phyloP scores from a whole-genome alignment of 768 basidiomycete species.

The Chlorophyllum brunneum region DNA sequence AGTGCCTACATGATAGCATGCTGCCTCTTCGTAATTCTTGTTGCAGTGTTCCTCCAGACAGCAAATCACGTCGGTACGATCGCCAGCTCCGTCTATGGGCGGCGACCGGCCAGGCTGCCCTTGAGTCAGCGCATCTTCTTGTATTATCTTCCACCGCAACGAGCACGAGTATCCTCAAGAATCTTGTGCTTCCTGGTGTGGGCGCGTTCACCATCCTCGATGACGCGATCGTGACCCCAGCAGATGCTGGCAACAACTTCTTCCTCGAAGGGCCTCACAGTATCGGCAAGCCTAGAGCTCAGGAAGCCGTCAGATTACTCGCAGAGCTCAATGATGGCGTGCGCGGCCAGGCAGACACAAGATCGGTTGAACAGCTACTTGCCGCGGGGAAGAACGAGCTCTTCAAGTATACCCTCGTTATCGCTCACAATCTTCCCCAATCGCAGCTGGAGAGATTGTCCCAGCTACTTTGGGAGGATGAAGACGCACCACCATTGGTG shows the following conservation, averaged over 20 bases:
- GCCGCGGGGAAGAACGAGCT: conserved; percentile 32
- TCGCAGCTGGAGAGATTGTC: conserved; percentile 55
- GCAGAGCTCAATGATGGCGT: conserved; percentile 88
- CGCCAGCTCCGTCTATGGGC: conserved; percentile 96
- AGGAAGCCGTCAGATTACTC: conserved; percentile 74
- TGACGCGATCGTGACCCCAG: conserved; percentile 48
- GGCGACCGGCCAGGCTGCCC: conserved; percentile 81
- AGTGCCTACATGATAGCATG: conserved; percentile 1
- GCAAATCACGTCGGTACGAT: conserved; percentile 89
- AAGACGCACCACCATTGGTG: conserved; percentile 63
- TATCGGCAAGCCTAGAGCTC: conserved; percentile 75
- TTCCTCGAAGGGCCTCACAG: conserved; percentile 78
- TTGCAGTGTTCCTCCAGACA: conserved; percentile 66
- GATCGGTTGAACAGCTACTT: conserved; percentile 56
- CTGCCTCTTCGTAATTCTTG: background rate
- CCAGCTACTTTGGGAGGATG: conserved; percentile 61
- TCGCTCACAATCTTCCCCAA: conserved; percentile 77
- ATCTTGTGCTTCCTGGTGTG: conserved; percentile 93
- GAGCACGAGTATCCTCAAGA: conserved; percentile 88
- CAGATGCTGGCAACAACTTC: conserved; percentile 95
- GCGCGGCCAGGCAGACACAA: conserved; percentile 57
- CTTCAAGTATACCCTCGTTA: conserved; percentile 67
- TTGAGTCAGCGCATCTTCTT: conserved; percentile 80
- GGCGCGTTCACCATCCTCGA: conserved; percentile 96
- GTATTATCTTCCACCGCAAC: conserved; percentile 81